phyloP scores from a whole-genome alignment of 306 rosid genomes.

The Sechiopsis laciniata region DNA sequence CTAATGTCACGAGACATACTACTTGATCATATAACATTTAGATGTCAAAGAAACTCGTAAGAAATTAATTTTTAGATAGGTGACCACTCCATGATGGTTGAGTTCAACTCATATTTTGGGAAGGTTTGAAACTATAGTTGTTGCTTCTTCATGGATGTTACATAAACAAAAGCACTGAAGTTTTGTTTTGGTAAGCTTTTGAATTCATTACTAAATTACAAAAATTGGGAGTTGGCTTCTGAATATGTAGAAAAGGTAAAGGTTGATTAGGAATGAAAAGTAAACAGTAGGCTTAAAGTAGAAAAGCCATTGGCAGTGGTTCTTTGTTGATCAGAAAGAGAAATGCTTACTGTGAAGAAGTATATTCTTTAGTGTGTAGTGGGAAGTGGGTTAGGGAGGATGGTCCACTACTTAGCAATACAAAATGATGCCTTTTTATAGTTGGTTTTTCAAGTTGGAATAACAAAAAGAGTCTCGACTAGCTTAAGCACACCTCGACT shows the following conservation, averaged over 20 bases:
- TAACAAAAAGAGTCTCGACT: no score
- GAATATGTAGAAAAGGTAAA: not conserved
- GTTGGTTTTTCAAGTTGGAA: constrained; percentile 6
- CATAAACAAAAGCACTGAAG: not conserved
- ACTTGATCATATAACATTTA: no score
- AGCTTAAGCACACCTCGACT: no score
- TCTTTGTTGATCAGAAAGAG: constrained; percentile 18
- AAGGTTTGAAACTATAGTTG: not conserved
- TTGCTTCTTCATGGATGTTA: not conserved
- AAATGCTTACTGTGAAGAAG: not conserved
- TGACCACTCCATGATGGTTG: no score
- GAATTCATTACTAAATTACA: constrained; percentile 9
- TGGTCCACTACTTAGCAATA: constrained; percentile 10
- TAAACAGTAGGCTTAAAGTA: constrained; percentile 6
- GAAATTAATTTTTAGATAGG: no score
- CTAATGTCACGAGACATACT: no score
- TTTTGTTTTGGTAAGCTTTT: constrained; percentile 10
- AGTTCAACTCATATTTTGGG: no score
- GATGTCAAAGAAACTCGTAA: no score
- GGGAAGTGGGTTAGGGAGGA: constrained; percentile 1
- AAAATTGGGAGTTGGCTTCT: not conserved
- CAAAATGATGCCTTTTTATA: constrained; percentile 5
- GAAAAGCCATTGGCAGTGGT: constrained; percentile 17
- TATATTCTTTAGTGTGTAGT: not conserved
- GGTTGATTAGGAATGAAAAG: not conserved